Evolutionary conservation across 495 filamentous ascomycete species (phyloP), one percentile per base, ranked within the genome.

Genomic region (Xylaria palmicola): DNA sequence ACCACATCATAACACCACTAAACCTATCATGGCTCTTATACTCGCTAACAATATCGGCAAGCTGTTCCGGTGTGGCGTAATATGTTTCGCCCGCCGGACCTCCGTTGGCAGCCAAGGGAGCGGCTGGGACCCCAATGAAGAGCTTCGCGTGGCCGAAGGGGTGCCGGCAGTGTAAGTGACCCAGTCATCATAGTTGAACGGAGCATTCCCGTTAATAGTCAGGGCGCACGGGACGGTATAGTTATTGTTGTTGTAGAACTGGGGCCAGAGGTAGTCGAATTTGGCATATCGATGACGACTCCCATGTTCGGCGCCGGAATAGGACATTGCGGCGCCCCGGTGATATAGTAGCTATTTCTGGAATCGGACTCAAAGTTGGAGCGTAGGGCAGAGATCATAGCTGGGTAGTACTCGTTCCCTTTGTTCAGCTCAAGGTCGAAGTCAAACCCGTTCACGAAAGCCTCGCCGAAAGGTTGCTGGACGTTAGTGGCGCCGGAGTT

Each of bases 361-460:
- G 69, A 8, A 36, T 64, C 78, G 1, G 68, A 58, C 12, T 65
- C 67, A 56, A 82, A 80, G 44, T 72, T 65, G 17, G 62, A 57
- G 22, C 81, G 81, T 10, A 86, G 76, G 7, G 57, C 62, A 15
- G 64, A 59, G 51, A 81, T 75, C 41, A 82, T 70, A 34, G 62
- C 40, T 1, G 81, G 4, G 69, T 70, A n/a, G 67, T 76, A 73
- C 72, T 83, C 72, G 80, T 65, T 67, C 1, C 64, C 69, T 20
- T 62, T 60, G 30, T 68, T 47, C 13, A 40, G 29, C 63, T 81
- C 77, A 52, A 86, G 84, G 63, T 80, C 79, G 44, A 84, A 69
- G 50, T 87, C 84, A 70, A 85, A 86, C 26, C 84, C 84, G 63
- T 87, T 82, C 50, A 86, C 66, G 20, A 71, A 69, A 17, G 74